Percentiles rank a stretch among this genome's conserved stretches.
Conservation (phyloP, 176 grass and related monocot genomes). For the Zoysia japonica region DNA sequence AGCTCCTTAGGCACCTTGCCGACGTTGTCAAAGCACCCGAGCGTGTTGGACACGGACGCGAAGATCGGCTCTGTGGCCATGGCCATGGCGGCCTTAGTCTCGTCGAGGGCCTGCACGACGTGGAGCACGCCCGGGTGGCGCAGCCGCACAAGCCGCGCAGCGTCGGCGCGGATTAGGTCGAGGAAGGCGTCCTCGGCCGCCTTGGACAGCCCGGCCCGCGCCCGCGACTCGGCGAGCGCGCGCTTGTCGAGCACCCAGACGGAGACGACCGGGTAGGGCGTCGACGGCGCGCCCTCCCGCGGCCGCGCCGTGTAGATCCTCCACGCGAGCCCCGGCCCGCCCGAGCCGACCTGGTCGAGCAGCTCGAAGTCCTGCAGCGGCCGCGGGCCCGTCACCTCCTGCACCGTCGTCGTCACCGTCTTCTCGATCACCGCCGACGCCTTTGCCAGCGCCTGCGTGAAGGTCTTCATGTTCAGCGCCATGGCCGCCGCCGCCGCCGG, state of each 20-base stretch:
- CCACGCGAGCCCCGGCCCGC: slow-evolving; percentile 82
- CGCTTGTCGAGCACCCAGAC: slow-evolving; percentile 99
- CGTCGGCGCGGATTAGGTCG: slow-evolving; percentile 87
- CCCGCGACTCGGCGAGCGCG: slow-evolving; percentile 68
- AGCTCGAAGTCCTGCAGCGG: slow-evolving; percentile 99
- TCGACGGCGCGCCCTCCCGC: slow-evolving; percentile 68
- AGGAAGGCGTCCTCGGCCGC: slow-evolving; percentile 88
- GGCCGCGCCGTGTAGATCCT: slow-evolving; percentile 79
- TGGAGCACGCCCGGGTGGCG: slow-evolving; percentile 96
- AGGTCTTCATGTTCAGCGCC: slow-evolving; percentile 92
- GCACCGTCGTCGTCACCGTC: slow-evolving; percentile 92
- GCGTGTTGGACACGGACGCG: slow-evolving; percentile 77
- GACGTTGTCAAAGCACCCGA: slow-evolving; percentile 82
- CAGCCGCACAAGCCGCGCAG: slow-evolving; percentile 77
- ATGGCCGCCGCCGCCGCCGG: slow-evolving; percentile 43
- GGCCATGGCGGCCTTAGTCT: slow-evolving; percentile 97
- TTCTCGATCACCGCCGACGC: slow-evolving; percentile 97
- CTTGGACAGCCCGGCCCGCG: slow-evolving; percentile 75
- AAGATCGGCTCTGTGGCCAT: slow-evolving; percentile 95
- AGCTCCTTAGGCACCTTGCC: slow-evolving; percentile 88
- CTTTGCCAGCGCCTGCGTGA: slow-evolving; percentile 95
- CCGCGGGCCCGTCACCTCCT: slow-evolving; percentile 98
- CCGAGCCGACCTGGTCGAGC: slow-evolving; percentile 80
- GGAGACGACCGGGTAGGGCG: slow-evolving; percentile 88
- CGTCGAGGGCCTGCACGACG: slow-evolving; percentile 96